Base-by-base conservation (phyloP, 257 asterid species). In the Catharanthus roseus region DNA sequence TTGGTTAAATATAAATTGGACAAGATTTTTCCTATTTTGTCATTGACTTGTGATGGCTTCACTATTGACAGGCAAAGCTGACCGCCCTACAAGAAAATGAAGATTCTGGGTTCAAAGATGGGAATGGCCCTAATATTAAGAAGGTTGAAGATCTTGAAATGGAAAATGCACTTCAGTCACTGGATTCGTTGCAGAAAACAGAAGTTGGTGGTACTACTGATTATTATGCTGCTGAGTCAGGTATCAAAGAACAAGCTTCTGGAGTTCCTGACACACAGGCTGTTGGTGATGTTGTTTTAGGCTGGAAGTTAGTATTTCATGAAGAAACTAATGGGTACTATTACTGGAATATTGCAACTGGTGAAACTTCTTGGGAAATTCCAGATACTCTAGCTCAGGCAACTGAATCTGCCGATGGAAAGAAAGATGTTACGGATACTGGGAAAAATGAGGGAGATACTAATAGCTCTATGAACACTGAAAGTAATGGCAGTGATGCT, bases 341-440 rank as follows among this genome's bases (percentile, higher is more conserved):
- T 69, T 95, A 91, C 76, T 95, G 99, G 99, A 95, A 95, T 85
- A 77, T 75, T 68, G 66, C 71, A 60, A 95, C 97, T 0, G 97
- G 97, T n/a, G 97, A 91, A 85, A 95, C 97, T 55, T 95, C 99
- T n/a, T 95, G 99, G 99, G 89, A 85, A 72, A 86, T 91, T 55
- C 99, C 99, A 64, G 81, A 78, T 72, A 78, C 77, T 71, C 69
- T 86, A 77, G 77, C 83, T 69, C 82, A 74, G 77, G 78, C 76
- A 41, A 72, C 74, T 72, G 85, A 70, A 74, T 29, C 58, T 64
- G 60, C 70, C 18, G 67, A 76, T 65, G 82, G 64, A 64, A 84
- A 75, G 82, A 80, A 79, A 73, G 78, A 71, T 41, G 56, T 72
- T 38, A 58, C 72, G 72, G 86, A 76, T 49, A 45, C 76, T 79